Percentiles rank a stretch among this genome's conserved stretches.
Conservation (phyloP, 768 basidiomycete species). For the Leccinellum rugosiceps region DNA sequence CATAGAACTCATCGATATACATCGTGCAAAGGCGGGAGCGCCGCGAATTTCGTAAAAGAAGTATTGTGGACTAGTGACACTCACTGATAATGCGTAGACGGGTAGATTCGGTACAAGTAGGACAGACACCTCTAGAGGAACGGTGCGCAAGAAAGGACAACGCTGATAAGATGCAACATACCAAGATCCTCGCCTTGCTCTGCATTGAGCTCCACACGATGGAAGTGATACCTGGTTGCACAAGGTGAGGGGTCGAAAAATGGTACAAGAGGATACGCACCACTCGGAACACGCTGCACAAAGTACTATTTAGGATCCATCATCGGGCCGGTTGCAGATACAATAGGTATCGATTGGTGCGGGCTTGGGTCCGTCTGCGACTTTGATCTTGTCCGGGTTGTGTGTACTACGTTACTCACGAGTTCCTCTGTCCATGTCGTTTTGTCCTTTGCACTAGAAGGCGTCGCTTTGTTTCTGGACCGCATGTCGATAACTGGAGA, state of each 20-base stretch:
- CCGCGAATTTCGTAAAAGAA: constrained; percentile 26
- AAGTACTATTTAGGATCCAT: constrained; percentile 78
- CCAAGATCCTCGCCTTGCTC: constrained; percentile 74
- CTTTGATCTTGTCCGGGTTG: constrained; percentile 25
- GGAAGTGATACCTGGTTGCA: constrained; percentile 77
- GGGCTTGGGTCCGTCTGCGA: constrained; percentile 14
- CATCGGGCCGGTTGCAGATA: constrained; percentile 64
- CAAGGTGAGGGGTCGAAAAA: constrained; percentile 4
- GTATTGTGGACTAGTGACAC: constrained; percentile 43
- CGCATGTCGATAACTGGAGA: constrained; percentile 39
- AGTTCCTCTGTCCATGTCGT: constrained; percentile 15
- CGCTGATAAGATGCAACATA: constrained; percentile 40
- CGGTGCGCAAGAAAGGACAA: constrained; percentile 12
- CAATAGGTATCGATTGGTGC: constrained; percentile 39
- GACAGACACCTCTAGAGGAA: constrained; percentile 51
- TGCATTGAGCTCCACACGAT: constrained; percentile 63
- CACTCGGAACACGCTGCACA: constrained; percentile 73
- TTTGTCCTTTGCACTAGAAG: constrained; percentile 19
- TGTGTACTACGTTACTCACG: constrained; percentile 24
- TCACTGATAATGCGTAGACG: constrained; percentile 74
- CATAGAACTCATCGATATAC: constrained; percentile 37
- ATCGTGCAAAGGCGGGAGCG: constrained; percentile 28
- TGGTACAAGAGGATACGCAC: constrained; percentile 38
- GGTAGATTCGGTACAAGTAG: constrained; percentile 55
- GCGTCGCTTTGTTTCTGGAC: constrained; percentile 38